Conservation (phyloP, 1,284 basidiomycete species). For the Tausonia pullulans region DNA sequence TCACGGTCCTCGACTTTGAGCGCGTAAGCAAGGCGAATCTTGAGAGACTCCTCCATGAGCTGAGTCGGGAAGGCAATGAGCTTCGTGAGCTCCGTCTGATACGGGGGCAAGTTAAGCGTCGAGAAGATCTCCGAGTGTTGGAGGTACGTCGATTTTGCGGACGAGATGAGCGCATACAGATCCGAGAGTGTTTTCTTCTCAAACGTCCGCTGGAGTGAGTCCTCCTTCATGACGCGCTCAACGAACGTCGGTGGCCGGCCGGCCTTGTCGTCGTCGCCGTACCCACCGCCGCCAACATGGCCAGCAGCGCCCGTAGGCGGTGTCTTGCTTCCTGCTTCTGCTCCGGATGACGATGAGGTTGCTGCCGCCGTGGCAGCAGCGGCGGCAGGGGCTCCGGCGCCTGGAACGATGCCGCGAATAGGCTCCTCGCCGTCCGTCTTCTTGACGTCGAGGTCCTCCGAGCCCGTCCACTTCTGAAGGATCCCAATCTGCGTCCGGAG, state of each 20-base stretch:
- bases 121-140: constrained; percentile 60
- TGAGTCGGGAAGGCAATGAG: constrained; percentile 91
- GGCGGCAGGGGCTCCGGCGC: constrained; percentile 24
- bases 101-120: constrained; percentile 81
- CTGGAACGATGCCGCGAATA: constrained; percentile 27
- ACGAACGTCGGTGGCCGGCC: constrained; percentile 71
- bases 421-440: constrained; percentile 58
- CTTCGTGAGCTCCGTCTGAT: constrained; percentile 83
- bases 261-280: constrained; percentile 13
- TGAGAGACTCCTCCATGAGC: constrained; percentile 82
- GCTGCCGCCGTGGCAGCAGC: constrained; percentile 3
- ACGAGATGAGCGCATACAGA: constrained; percentile 72
- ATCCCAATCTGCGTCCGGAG: constrained; percentile 65
- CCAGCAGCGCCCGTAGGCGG: not conserved
- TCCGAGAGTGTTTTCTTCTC: constrained; percentile 85
- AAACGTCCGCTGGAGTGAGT: constrained; percentile 84
- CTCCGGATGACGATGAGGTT: not conserved
- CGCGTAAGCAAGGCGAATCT: constrained; percentile 81
- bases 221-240: constrained; percentile 90
- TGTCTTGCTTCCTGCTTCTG: no score
- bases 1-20: constrained; percentile 67
- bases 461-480: constrained; percentile 82
- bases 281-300: not conserved
- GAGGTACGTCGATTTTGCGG: constrained; percentile 79
- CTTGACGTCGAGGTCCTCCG: constrained; percentile 75